Conservation (phyloP, 345 rosid species). For the Sisymbrium altissimum region DNA sequence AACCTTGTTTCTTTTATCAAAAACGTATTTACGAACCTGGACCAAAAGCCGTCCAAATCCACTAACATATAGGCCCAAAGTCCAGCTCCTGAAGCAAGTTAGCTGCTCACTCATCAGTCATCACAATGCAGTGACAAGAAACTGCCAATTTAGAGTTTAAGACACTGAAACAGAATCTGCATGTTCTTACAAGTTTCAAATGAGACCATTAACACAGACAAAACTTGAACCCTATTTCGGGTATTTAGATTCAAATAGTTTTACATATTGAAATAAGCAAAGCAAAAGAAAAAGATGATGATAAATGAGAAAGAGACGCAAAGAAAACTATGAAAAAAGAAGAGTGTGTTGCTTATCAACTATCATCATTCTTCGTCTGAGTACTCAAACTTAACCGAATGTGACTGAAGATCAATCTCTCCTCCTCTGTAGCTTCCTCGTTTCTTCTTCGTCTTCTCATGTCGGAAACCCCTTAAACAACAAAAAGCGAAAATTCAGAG, state of each 20-base stretch:
- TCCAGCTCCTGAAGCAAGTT: background rate
- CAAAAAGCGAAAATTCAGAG: background rate
- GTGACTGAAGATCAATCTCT: conserved; percentile 71
- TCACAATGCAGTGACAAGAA: background rate
- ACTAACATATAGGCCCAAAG: background rate
- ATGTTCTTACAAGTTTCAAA: conserved; percentile 6
- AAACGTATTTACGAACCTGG: background rate
- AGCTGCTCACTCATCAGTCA: background rate
- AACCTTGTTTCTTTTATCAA: no score
- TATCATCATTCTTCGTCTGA: conserved; percentile 63
- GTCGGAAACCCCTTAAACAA: conserved; percentile 71
- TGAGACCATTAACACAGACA: conserved; percentile 11
- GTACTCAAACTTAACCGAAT: conserved; percentile 79
- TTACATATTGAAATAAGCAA: conserved; percentile 6
- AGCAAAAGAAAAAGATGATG: background rate
- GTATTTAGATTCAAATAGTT: background rate
- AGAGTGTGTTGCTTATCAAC: conserved; percentile 1
- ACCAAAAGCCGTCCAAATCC: background rate
- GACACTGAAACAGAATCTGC: background rate
- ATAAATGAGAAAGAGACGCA: background rate
- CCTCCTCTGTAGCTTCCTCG: conserved; percentile 96
- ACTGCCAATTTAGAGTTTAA: background rate
- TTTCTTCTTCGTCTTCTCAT: conserved; percentile 98
- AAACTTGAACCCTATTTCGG: conserved; percentile 20
- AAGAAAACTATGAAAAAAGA: background rate